phyloP scores from a whole-genome alignment of 768 basidiomycete species.

The Lactarius tabidus region DNA sequence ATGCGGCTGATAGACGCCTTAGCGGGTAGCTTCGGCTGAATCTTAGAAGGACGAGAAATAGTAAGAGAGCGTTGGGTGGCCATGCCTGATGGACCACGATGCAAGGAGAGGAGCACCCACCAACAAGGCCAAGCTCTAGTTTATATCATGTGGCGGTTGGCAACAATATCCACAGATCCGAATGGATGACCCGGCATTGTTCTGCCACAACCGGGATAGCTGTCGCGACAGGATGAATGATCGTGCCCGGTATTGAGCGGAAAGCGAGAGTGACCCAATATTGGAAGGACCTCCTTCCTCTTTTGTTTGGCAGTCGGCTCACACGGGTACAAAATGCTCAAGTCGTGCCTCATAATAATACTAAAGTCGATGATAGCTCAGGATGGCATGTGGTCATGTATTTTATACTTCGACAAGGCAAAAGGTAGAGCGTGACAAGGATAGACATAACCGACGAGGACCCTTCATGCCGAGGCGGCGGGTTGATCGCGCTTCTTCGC shows the following conservation, averaged over 20 bases:
- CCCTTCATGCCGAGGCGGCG: conserved; percentile 45
- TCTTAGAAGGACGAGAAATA: conserved; percentile 23
- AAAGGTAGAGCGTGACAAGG: conserved; percentile 21
- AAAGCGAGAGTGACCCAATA: not conserved
- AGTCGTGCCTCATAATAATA: conserved; percentile 2
- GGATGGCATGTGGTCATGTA: conserved; percentile 31
- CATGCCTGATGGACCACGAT: conserved; percentile 18
- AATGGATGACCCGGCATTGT: conserved; percentile 11
- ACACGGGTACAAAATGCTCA: not conserved
- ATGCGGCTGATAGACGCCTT: conserved; percentile 13
- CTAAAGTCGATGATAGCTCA: conserved; percentile 9
- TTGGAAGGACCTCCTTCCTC: not conserved
- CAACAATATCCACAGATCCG: conserved; percentile 15
- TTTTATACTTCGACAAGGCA: conserved; percentile 30
- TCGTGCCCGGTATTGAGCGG: conserved; percentile 3
- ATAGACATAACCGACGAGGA: conserved; percentile 29
- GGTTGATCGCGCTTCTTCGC: conserved; percentile 79
- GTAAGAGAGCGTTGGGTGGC: conserved; percentile 3
- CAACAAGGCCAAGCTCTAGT: conserved; percentile 1
- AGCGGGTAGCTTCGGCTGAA: conserved; percentile 19
- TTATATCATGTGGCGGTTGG: conserved; percentile 19
- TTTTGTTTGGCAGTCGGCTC: not conserved
- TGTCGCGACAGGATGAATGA: conserved; percentile 14
- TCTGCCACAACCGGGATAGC: conserved; percentile 13
- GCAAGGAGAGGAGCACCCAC: conserved; percentile 5